Base-by-base conservation (phyloP, 2,329 filamentous ascomycete genomes). In the Cordyceps tenuipes region DNA sequence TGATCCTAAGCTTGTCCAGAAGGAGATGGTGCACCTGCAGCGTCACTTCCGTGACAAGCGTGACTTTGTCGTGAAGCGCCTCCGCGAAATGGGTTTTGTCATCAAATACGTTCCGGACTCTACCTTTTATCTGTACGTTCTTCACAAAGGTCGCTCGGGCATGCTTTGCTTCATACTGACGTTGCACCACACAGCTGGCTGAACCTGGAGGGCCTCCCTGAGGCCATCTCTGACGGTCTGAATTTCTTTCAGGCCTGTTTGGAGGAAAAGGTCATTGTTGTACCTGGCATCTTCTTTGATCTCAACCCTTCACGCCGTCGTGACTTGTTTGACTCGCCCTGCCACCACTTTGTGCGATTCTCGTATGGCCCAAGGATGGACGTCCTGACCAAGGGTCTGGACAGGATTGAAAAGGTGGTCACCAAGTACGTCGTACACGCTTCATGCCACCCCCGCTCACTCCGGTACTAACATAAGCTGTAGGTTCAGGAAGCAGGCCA, bases 261-360 rank as follows among this genome's bases (percentile, higher is more conserved):
- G 49, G 85, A 89, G 69, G 91, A 97, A 79, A 95, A 95, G 81
- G 90, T 95, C 66, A 97, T 97, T 69, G 91, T 97, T 19, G 93
- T 97, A 5, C 93, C 93, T 0, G 93, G 93, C 62, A 97, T 97
- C 73, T 97, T 97, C 82, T 97, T 97, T 72, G 93, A 97, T 69
- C 76, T 97, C 64, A 97, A 97, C 77, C 93, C 93, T 4, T 88
- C 89, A 41, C 88, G 91, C 72, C 83, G 93, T 65, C 82, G 93
- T 71, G 93, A 97, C 73, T 75, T 97, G 66, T 97, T 97, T 66
- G 93, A 97, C 76, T 90, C 85, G 66, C 93, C 93, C 62, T 97
- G 93, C 75, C 93, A 97, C 75, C 88, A 94, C 76, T 95, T 93
- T 71, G 89, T 95, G 31, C 83, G 91, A 57, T 82, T 95, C 67